These are phyloP conservation scores for Phlebopus sp. DNA, from an alignment of 1,284 basidiomycete species.

Conservation along the genomic window DNA sequence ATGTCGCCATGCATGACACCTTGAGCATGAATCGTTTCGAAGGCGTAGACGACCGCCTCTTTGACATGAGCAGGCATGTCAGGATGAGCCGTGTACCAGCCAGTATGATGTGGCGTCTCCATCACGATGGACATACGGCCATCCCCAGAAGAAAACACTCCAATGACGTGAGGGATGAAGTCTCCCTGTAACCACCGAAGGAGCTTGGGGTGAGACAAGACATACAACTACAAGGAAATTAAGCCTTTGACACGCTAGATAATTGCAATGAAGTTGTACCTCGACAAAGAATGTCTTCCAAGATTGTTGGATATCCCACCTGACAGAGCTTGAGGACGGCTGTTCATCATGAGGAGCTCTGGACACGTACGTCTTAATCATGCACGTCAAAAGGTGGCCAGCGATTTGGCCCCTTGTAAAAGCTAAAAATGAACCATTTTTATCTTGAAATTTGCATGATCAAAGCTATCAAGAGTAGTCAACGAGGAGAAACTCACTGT, in stretches of 20 bases:
- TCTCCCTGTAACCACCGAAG: slow-evolving; percentile 27
- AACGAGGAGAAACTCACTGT: neutral
- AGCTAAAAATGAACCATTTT: neutral
- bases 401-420: slow-evolving; percentile 1
- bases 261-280: neutral
- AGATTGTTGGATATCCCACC: slow-evolving; percentile 3
- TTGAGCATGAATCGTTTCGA: slow-evolving; percentile 22
- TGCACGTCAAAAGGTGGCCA: slow-evolving; percentile 6
- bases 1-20: slow-evolving; percentile 28
- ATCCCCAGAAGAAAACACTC: slow-evolving; percentile 12
- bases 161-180: slow-evolving; percentile 23
- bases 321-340: slow-evolving; percentile 6
- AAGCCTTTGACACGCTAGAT: neutral
- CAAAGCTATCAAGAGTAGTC: neutral
- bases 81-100: slow-evolving; percentile 25
- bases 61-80: slow-evolving; percentile 18
- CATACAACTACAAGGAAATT: slow-evolving; percentile 12
- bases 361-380: slow-evolving; percentile 10
- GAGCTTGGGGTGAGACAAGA: slow-evolving; percentile 22
- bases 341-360: slow-evolving; percentile 1
- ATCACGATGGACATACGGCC: slow-evolving; percentile 21
- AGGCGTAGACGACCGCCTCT: slow-evolving; percentile 22
- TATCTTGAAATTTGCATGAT: neutral
- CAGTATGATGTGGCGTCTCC: slow-evolving; percentile 23
- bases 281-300: slow-evolving; percentile 9